Base-by-base conservation (phyloP, 306 rosid species). In the Sicyos edulis region DNA sequence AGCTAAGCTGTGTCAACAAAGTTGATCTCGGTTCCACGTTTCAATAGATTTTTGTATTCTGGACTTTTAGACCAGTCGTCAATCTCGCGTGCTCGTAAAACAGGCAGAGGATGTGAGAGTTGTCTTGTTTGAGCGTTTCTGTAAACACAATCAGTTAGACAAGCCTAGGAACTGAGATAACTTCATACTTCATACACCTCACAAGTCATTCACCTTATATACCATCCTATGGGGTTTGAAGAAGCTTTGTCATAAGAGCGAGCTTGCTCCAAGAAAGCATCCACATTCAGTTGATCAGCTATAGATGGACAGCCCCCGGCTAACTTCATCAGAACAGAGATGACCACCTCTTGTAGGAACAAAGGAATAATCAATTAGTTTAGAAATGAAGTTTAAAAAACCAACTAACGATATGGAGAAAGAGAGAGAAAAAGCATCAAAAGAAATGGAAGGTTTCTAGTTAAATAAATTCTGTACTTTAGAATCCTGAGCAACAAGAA, bases 401-500 rank as follows among this genome's bases (percentile, higher is more conserved):
- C 49, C 40, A 44, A 45, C 14, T 12, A 44, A 11, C n/a, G 24
- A 67, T 20, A 19, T 19, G 17, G 54, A 5, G 37, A 8, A 60
- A 13, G 51, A 72, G 14, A 52, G 34, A 44, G 45, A 58, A 6
- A 22, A 22, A 32, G 13, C 37, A 4, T 19, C 19, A 21, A 17
- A 67, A 20, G 70, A 21, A 64, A 15, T 69, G 16, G 59, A 34
- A 20, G 69, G 74, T 21, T 53, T 53, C 61, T 7, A 42, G 62
- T 52, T 54, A 52, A n/a, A 71, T 64, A 47, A 20, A 66, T 29
- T 40, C 13, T 72, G 72, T 87, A 93, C 99, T 88, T 84, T 88
- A 55, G 99, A 95, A 72, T 93, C 92, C 85, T 91, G 97, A 14
- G 99, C 97, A 82, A 93, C 99, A 52, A 93, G 97, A 84, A 93